Percentiles rank a stretch among this genome's conserved stretches.
Evolutionary conservation across 345 rosid species (phyloP).

Genomic region (Nasturtium officinale): DNA sequence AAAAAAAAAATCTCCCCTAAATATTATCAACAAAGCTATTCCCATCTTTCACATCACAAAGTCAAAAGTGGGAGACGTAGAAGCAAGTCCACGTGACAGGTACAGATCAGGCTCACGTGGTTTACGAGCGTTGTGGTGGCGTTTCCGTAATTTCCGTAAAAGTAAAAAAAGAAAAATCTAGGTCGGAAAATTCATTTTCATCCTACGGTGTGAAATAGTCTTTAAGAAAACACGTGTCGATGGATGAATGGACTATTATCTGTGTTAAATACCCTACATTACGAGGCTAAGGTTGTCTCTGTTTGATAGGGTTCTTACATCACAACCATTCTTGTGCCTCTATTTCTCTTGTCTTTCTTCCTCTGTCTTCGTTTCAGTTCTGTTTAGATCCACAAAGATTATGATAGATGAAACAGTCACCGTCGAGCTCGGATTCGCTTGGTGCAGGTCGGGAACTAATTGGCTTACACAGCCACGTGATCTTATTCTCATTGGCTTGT

Average conservation of each 20-base stretch:
- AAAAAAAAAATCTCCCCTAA: not conserved
- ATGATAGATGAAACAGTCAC: conserved; percentile 38
- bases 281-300: conserved; percentile 33
- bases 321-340: conserved; percentile 11
- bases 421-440: conserved; percentile 98
- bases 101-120: conserved; percentile 45
- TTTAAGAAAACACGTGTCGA: conserved; percentile 20
- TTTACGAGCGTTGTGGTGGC: conserved; percentile 21
- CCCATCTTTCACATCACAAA: not conserved
- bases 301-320: conserved; percentile 26
- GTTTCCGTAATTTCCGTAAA: conserved; percentile 28
- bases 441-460: conserved; percentile 99
- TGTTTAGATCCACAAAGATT: not conserved
- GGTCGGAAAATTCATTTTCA: conserved; percentile 6
- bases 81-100: conserved; percentile 38
- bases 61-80: conserved; percentile 23
- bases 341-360: not conserved
- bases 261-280: conserved; percentile 38
- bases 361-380: not conserved
- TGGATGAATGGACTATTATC: not conserved
- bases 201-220: conserved; percentile 16
- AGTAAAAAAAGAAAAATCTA: conserved; percentile 3
- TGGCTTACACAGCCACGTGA: conserved; percentile 38
- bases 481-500: conserved; percentile 31
- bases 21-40: not conserved